Base-by-base conservation (phyloP, 257 asterid genomes). In the Orobanche coerulescens region DNA sequence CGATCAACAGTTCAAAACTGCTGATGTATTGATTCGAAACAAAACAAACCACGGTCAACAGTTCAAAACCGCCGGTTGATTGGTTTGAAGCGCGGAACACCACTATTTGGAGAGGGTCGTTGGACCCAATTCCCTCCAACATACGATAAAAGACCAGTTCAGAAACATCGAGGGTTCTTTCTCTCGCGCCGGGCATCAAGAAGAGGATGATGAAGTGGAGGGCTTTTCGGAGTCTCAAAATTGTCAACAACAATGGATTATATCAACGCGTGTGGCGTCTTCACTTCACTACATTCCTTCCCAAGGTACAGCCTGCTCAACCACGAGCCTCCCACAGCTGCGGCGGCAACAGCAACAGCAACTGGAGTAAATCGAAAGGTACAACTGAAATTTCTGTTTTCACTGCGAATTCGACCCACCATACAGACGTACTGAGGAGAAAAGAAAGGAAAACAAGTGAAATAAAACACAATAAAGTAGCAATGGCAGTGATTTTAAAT, bases 161-260 rank as follows among this genome's bases (percentile, higher is more conserved):
- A 14, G 42, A 15, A 14, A 53, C 7, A 16, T 33, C 34, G 34
- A 43, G 58, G 31, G 15, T 31, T 44, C 43, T 34, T 16, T 36
- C 61, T 3, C 60, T 25, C 65, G 65, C 74, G 66, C 66, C 62
- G 66, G 40, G 44, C 61, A 25, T 13, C n/a, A 23, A 31, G 7
- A 16, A 19, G 46, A 64, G 60, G 78, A 73, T 71, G 84, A 87
- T 80, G 88, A 90, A 81, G 75, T 80, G 86, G 75, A 81, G 82
- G 76, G 65, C 30, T 46, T 62, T 9, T 56, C 63, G 49, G 43
- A 62, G 81, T 28, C 44, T 74, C 25, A 71, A 79, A 55, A 10
- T 72, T 61, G 66, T 68, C 62, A 47, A 63, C 39, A 64, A 55
- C 73, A 18, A 69, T 73, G 73, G 73, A 30, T 57, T 66, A 57